A percentile compares a stretch with the other conserved stretches of the same genome.
phyloP scores from a whole-genome alignment of 2,329 filamentous ascomycete species.

The Neobulgaria alba region DNA sequence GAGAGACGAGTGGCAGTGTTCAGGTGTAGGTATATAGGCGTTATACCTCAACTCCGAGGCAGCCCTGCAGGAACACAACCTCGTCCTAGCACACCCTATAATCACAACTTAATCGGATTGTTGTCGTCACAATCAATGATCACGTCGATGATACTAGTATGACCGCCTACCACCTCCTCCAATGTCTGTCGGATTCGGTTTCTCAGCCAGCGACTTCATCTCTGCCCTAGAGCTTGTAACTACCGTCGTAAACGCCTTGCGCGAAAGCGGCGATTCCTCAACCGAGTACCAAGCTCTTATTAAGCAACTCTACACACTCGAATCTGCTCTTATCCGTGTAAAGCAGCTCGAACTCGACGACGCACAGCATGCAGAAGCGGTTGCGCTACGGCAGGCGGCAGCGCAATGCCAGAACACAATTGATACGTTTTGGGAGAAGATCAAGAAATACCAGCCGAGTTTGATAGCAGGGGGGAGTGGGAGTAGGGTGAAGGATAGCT shows the following conservation, averaged over 20 bases:
- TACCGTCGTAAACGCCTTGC: conserved; percentile 15
- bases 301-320: conserved; percentile 15
- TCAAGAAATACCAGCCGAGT: conserved; percentile 24
- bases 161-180: not conserved
- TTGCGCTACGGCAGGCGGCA: conserved; percentile 20
- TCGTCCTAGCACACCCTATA: not conserved
- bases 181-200: conserved; percentile 9
- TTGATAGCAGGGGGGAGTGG: conserved; percentile 9
- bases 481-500: conserved; percentile 14
- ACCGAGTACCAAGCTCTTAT: conserved; percentile 18
- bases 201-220: conserved; percentile 26
- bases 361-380: conserved; percentile 12
- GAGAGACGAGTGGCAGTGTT: not conserved
- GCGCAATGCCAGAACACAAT: conserved; percentile 23
- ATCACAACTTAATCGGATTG: not conserved
- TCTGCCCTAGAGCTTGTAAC: conserved; percentile 19
- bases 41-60: not conserved
- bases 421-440: conserved; percentile 23
- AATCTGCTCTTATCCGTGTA: conserved; percentile 22
- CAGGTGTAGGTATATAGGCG: not conserved
- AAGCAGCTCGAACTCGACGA: conserved; percentile 23
- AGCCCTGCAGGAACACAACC: not conserved
- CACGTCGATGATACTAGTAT: not conserved
- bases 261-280: conserved; percentile 6
- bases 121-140: not conserved